phyloP scores from a whole-genome alignment of 805 yeast species.

The Saccharomycopsis sp. region DNA sequence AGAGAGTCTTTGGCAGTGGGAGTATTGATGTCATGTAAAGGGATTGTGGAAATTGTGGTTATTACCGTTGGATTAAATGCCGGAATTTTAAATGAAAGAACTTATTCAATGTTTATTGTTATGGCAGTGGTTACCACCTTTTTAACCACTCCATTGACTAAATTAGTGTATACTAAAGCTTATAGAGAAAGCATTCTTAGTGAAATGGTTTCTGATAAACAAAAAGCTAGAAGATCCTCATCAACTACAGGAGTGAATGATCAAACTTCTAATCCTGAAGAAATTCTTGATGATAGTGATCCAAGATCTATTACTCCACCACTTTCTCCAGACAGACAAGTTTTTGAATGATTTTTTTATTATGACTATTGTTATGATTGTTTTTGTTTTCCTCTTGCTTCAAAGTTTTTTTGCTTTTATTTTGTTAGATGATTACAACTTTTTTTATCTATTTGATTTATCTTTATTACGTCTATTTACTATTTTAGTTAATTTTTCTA shows the following conservation, averaged over 20 bases:
- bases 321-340: too few relatives aligned
- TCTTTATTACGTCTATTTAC: not conserved
- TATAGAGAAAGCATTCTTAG: slow-evolving; percentile 40
- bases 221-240: not conserved
- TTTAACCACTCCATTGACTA: slow-evolving; percentile 67
- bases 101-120: slow-evolving; percentile 70
- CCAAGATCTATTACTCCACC: too few relatives aligned
- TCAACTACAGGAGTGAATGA: not conserved
- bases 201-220: not conserved
- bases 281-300: too few relatives aligned
- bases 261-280: too few relatives aligned
- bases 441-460: not conserved
- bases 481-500: not conserved
- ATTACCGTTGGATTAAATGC: slow-evolving; percentile 65
- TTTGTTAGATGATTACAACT: not conserved
- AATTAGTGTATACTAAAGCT: slow-evolving; percentile 47
- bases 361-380: too few relatives aligned
- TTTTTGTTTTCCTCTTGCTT: too few relatives aligned
- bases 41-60: slow-evolving; percentile 78
- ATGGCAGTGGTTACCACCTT: slow-evolving; percentile 77
- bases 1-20: slow-evolving; percentile 73
- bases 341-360: too few relatives aligned
- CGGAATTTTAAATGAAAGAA: slow-evolving; percentile 50
- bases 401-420: too few relatives aligned
- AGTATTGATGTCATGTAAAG: slow-evolving; percentile 78